phyloP scores from a whole-genome alignment of 768 basidiomycete genomes.

The Pholiota molesta region DNA sequence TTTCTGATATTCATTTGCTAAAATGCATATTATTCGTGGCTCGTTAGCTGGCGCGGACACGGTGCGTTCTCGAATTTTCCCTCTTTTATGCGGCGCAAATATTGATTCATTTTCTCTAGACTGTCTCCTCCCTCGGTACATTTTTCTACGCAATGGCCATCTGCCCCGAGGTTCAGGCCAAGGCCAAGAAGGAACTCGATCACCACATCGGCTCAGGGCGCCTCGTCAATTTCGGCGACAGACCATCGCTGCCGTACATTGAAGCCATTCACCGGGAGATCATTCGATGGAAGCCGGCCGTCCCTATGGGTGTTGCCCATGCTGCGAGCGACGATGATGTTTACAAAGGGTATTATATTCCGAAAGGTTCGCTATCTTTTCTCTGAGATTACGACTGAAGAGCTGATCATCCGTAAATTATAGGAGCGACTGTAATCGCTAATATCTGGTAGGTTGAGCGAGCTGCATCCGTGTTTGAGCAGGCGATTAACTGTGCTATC shows the following conservation, averaged over 20 bases:
- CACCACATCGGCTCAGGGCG: not conserved
- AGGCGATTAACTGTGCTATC: not conserved
- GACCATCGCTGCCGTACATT: not conserved
- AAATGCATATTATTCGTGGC: not conserved
- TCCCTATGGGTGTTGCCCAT: conserved; percentile 4
- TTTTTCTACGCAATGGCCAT: conserved; percentile 6
- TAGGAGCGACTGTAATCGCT: not conserved
- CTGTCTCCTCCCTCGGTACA: not conserved
- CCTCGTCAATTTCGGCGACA: conserved; percentile 2
- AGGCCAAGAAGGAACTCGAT: conserved; percentile 4
- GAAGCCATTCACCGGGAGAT: conserved; percentile 2
- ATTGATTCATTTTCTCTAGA: not conserved
- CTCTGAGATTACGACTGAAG: not conserved
- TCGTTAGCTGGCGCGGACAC: conserved; percentile 6
- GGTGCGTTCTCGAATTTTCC: not conserved
- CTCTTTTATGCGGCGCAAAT: not conserved
- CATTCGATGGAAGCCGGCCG: conserved; percentile 1
- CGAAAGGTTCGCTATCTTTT: not conserved
- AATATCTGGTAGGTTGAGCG: conserved; percentile 1
- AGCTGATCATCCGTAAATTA: too few relatives aligned
- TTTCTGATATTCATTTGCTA: not conserved
- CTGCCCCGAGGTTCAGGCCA: conserved; percentile 3
- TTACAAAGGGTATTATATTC: conserved; percentile 10
- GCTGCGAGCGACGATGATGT: not conserved
- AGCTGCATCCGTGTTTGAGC: too few relatives aligned